Conservation (phyloP, 108 stramenopile species). For the Discostella stelligeroides region DNA sequence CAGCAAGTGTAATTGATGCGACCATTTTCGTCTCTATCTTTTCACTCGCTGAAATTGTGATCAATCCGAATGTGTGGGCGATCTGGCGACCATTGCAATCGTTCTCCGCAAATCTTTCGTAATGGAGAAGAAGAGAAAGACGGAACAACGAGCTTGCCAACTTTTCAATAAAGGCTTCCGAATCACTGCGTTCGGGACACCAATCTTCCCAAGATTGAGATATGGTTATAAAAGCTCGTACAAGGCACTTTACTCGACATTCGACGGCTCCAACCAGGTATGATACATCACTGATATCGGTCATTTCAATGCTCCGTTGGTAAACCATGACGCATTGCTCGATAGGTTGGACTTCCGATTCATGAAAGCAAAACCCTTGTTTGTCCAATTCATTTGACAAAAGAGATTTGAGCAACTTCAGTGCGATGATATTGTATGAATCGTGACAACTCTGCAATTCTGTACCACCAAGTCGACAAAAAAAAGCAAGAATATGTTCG, state of each 20-base stretch:
- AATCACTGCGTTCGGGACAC: not conserved
- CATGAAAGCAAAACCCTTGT: slow-evolving; percentile 29
- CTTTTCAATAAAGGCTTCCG: not conserved
- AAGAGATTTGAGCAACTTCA: slow-evolving; percentile 51
- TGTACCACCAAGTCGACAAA: slow-evolving; percentile 1
- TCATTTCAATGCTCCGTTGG: not conserved
- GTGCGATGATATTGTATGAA: slow-evolving; percentile 14
- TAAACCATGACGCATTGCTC: not conserved
- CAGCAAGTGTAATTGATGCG: slow-evolving; percentile 59
- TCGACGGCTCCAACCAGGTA: slow-evolving; percentile 14
- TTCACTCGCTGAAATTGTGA: not conserved
- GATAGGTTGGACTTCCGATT: not conserved
- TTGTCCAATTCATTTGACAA: slow-evolving; percentile 47
- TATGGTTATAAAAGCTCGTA: slow-evolving; percentile 15
- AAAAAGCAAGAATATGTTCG: slow-evolving; percentile 21
- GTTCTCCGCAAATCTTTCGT: slow-evolving; percentile 2
- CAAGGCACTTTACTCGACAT: slow-evolving; percentile 16
- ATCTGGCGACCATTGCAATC: slow-evolving; percentile 1
- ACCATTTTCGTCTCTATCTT: slow-evolving; percentile 27
- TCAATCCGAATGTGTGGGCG: slow-evolving; percentile 5
- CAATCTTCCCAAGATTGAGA: slow-evolving; percentile 6
- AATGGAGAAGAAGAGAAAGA: slow-evolving; percentile 37
- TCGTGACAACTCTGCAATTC: not conserved
- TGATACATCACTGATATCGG: slow-evolving; percentile 1
- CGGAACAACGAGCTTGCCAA: slow-evolving; percentile 38